Conservation (phyloP, 208 protist genomes). For the Porcisia deanei region DNA sequence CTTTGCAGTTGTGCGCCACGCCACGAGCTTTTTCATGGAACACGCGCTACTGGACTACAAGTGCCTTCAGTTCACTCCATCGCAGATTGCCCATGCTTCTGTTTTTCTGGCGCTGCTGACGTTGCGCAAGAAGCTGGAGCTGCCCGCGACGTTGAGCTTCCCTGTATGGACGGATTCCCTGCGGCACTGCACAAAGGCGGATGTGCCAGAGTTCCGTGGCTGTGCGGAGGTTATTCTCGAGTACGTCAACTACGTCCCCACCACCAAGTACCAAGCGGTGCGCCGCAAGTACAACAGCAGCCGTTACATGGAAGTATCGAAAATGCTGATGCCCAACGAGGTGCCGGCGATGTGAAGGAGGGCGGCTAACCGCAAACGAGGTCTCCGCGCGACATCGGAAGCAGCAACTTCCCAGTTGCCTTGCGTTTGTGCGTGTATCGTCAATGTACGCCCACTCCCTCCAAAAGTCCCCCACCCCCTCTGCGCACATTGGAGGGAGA, state of each 20-base stretch:
- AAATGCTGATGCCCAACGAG: slow-evolving; percentile 67
- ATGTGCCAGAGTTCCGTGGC: slow-evolving; percentile 62
- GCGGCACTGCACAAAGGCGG: slow-evolving; percentile 66
- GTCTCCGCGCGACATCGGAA: background rate
- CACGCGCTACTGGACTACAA: slow-evolving; percentile 88
- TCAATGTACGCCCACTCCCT: background rate
- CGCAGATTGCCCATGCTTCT: slow-evolving; percentile 90
- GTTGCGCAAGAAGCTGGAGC: slow-evolving; percentile 51
- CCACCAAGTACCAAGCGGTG: slow-evolving; percentile 86
- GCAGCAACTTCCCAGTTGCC: background rate
- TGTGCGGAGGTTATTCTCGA: slow-evolving; percentile 85
- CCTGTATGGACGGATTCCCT: slow-evolving; percentile 66
- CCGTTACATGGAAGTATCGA: slow-evolving; percentile 78
- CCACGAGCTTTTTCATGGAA: slow-evolving; percentile 87
- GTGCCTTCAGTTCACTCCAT: slow-evolving; percentile 93
- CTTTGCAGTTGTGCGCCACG: slow-evolving; percentile 52
- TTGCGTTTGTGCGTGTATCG: background rate
- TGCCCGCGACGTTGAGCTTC: slow-evolving; percentile 14
- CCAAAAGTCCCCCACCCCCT: background rate
- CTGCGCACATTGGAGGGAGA: too few relatives aligned
- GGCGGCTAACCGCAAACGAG: background rate
- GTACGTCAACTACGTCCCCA: slow-evolving; percentile 76
- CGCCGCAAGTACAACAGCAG: slow-evolving; percentile 86
- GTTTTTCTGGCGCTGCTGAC: slow-evolving; percentile 89
- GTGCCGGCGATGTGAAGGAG: slow-evolving; percentile 32